Evolutionary conservation across 2,329 filamentous ascomycete genomes (phyloP).

Genomic region (Hymenoscyphus infarciens): DNA sequence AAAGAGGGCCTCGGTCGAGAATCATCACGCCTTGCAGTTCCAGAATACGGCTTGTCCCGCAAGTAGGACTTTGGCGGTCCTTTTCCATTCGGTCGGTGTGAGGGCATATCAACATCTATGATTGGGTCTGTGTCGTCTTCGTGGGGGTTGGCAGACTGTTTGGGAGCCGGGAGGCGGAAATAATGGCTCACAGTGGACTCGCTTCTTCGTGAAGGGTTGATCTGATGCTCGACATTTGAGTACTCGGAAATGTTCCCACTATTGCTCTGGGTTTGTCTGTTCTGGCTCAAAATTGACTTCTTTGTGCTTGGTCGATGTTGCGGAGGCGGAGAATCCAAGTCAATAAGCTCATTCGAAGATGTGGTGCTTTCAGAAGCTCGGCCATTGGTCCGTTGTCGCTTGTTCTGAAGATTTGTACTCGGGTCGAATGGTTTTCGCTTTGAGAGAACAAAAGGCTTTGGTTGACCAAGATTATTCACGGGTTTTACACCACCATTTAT

Average conservation of each 20-base stretch:
- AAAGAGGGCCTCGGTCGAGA: not conserved
- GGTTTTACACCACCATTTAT: not conserved
- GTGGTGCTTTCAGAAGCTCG: not conserved
- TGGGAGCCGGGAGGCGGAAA: not conserved
- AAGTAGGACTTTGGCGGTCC: not conserved
- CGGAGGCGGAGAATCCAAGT: not conserved
- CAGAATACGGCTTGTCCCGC: not conserved
- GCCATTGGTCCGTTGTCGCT: not conserved
- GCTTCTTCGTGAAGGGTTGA: not conserved
- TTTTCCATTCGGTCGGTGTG: not conserved
- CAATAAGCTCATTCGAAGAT: not conserved
- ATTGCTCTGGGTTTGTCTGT: not conserved
- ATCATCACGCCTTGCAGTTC: not conserved
- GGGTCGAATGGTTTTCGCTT: not conserved
- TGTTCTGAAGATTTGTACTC: not conserved
- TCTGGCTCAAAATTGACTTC: not conserved
- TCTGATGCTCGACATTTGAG: not conserved
- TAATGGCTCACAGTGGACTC: not conserved
- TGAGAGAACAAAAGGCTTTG: not conserved
- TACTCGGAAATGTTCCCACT: not conserved
- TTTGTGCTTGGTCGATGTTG: not conserved
- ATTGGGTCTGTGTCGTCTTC: slow-evolving; percentile 15
- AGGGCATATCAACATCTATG: slow-evolving; percentile 8
- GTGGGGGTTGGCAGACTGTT: not conserved
- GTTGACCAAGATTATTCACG: not conserved